Base-by-base conservation (phyloP, 345 rosid species). In the Triadica sebifera region DNA sequence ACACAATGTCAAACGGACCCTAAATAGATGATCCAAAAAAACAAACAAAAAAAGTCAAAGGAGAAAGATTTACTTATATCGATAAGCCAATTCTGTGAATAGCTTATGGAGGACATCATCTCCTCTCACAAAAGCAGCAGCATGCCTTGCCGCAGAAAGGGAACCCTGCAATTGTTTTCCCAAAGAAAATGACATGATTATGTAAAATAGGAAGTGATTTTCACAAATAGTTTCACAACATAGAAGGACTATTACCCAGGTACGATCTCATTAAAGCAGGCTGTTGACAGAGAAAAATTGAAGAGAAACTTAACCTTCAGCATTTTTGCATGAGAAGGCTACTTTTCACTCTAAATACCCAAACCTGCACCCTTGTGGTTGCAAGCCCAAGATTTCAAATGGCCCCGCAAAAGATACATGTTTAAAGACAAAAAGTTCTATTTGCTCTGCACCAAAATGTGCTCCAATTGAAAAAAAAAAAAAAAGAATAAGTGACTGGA, bases 101-200 rank as follows among this genome's bases (percentile, higher is more conserved):
- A 94, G 87, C 86, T 92, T 94, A 86, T 94, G 98, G 74, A 92
- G 77, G 20, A 90, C 95, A 82, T 87, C 97, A 76, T 94, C 98
- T 77, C 95, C 97, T 79, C 95, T 83, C 51, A 94, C 98, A 77
- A 94, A 94, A 46, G 91, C 97, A 81, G 89, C 91, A 62, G 97
- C 98, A 58, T 73, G 85, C 74, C 97, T 89, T 15, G 96, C 94
- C 29, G 97, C 93, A 84, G 73, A 81, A 37, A 91, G 97, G 75
- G 97, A 65, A 15, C 97, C 96, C 98, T 94, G 76, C 34, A 56
- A 74, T 65, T 61, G 74, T 64, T 60, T 65, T 52, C 24, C 17
- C 22, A 17, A 47, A 58, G 4, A 24, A 25, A 72, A 72, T 38
- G 60, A 53, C 12, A 16, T 55, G 6, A 70, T 20, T 12, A 56